Conservation (phyloP, 2,329 filamentous ascomycete genomes). For the Curvularia verruculosa region DNA sequence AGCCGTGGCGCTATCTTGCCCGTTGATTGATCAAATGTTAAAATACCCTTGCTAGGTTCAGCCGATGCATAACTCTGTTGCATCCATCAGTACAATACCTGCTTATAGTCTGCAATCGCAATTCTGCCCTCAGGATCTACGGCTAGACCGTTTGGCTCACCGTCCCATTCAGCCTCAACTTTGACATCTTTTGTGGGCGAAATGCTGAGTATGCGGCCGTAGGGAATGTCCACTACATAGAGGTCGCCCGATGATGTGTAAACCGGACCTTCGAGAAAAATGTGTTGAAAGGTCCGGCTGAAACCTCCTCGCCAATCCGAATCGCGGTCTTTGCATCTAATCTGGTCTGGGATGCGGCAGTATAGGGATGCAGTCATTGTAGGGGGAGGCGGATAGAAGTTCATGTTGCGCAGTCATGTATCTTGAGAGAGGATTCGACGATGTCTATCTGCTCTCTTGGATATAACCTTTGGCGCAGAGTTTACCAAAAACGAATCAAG, state of each 20-base stretch:
- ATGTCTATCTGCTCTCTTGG: not conserved
- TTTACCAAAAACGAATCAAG: not conserved
- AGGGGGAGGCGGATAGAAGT: constrained; percentile 46
- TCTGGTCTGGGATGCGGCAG: constrained; percentile 45
- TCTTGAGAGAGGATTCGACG: not conserved
- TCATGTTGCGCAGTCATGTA: constrained; percentile 31
- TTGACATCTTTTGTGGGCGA: constrained; percentile 35
- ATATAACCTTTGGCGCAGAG: not conserved
- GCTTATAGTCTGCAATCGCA: constrained; percentile 53
- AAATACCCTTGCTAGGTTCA: constrained; percentile 42
- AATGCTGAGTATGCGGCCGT: constrained; percentile 50
- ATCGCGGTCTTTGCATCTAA: constrained; percentile 27
- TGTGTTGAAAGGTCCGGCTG: constrained; percentile 44
- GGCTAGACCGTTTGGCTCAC: constrained; percentile 52
- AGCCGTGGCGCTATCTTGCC: constrained; percentile 40
- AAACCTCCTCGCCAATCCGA: constrained; percentile 52
- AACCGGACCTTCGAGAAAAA: constrained; percentile 52
- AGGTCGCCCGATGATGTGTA: constrained; percentile 43
- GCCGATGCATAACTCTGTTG: not conserved
- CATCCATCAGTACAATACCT: constrained; percentile 34
- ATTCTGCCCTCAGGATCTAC: constrained; percentile 44
- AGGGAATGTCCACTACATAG: constrained; percentile 51
- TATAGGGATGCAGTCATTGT: constrained; percentile 47
- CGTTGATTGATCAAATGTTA: constrained; percentile 44
- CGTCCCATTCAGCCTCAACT: constrained; percentile 48